Conservation (phyloP, 2,329 filamentous ascomycete species). For the Periconia digitata region DNA sequence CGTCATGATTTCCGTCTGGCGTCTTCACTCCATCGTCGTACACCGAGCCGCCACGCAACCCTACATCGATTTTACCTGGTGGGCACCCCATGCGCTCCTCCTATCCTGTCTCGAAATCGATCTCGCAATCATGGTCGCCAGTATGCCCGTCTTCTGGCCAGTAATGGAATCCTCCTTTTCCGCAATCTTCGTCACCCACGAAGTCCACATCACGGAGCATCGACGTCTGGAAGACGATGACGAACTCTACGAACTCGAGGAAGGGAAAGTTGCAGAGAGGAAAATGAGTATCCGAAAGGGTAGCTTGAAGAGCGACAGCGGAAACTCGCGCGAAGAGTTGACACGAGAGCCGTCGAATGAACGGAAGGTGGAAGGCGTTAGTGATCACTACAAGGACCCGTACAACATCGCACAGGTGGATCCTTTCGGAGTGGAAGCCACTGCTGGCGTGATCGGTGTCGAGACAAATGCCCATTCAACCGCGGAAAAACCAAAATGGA, state of each 20-base stretch:
- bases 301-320: constrained; percentile 28
- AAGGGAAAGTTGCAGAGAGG: constrained; percentile 16
- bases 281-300: not conserved
- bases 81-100: constrained; percentile 26
- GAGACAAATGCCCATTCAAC: constrained; percentile 26
- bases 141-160: constrained; percentile 42
- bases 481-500: constrained; percentile 3
- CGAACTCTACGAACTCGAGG: constrained; percentile 30
- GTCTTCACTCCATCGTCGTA: constrained; percentile 30
- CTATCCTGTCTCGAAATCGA: constrained; percentile 37
- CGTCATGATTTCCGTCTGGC: constrained; percentile 32
- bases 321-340: constrained; percentile 23
- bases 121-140: constrained; percentile 37
- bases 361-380: constrained; percentile 2
- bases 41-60: constrained; percentile 32
- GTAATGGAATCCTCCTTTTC: constrained; percentile 26
- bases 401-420: constrained; percentile 27
- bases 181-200: constrained; percentile 37
- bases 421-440: constrained; percentile 20
- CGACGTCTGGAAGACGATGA: constrained; percentile 22
- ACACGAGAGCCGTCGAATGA: constrained; percentile 12
- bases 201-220: constrained; percentile 36
- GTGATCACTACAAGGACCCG: constrained; percentile 20
- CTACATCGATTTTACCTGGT: constrained; percentile 38
- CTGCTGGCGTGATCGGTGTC: constrained; percentile 7